A percentile compares a stretch with the other conserved stretches of the same genome.
Evolutionary conservation across 2,329 filamentous ascomycete genomes (phyloP).

Genomic region (Phialophora macrospora): DNA sequence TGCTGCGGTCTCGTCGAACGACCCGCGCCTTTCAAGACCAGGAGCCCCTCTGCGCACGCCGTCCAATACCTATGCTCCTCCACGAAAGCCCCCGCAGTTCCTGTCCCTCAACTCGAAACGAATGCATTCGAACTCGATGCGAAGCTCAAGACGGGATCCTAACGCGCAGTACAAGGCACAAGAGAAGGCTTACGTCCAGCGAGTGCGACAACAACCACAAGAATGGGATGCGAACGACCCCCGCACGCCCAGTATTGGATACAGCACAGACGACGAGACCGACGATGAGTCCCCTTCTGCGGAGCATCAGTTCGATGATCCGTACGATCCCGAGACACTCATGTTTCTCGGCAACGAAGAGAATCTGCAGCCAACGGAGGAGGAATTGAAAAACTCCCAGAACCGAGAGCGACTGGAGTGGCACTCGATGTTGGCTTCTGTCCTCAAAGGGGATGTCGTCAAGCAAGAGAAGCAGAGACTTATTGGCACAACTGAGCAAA

Average conservation of each 20-base stretch:
- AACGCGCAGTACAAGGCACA: slow-evolving; percentile 79
- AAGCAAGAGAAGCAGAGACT: slow-evolving; percentile 96
- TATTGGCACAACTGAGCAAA: slow-evolving; percentile 78
- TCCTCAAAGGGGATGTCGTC: slow-evolving; percentile 94
- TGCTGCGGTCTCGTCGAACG: slow-evolving; percentile 33
- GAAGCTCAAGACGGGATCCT: slow-evolving; percentile 64
- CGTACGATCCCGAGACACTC: slow-evolving; percentile 88
- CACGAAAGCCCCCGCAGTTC: slow-evolving; percentile 59
- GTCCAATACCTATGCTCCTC: slow-evolving; percentile 76
- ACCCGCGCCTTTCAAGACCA: slow-evolving; percentile 66
- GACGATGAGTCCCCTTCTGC: slow-evolving; percentile 90
- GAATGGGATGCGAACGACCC: slow-evolving; percentile 73
- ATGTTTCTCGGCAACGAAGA: slow-evolving; percentile 86
- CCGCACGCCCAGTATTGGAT: slow-evolving; percentile 70
- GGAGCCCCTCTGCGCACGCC: slow-evolving; percentile 72
- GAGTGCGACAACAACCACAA: slow-evolving; percentile 78
- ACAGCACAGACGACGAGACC: slow-evolving; percentile 59
- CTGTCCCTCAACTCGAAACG: slow-evolving; percentile 54
- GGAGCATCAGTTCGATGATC: slow-evolving; percentile 81
- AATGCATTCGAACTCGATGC: slow-evolving; percentile 62
- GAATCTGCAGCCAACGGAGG: slow-evolving; percentile 82
- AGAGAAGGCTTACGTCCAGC: slow-evolving; percentile 92
- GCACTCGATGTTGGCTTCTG: slow-evolving; percentile 97
- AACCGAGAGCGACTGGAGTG: slow-evolving; percentile 93
- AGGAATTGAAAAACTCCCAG: slow-evolving; percentile 84